A percentile compares a stretch with the other conserved stretches of the same genome.
These are phyloP conservation scores for Penicillium sumatraense DNA, from an alignment of 2,329 filamentous ascomycete species.

Conservation along the genomic window DNA sequence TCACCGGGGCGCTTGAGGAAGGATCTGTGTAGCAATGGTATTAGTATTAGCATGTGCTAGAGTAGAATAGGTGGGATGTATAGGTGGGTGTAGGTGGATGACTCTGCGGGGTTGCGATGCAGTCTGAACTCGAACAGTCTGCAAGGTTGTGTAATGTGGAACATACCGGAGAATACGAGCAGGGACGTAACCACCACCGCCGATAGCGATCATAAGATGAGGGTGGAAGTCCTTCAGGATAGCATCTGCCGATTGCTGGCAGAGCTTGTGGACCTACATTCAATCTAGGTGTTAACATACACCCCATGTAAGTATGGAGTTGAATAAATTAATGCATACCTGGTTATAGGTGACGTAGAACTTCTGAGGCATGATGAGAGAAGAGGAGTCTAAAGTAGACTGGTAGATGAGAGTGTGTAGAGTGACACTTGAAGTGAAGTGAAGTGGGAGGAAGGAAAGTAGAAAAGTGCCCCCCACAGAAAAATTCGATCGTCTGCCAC, in stretches of 20 bases:
- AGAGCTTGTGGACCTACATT: conserved; percentile 90
- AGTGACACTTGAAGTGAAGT: neutral
- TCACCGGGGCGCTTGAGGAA: conserved; percentile 88
- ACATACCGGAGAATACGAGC: conserved; percentile 84
- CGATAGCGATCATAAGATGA: conserved; percentile 97
- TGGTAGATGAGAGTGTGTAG: too few species aligned
- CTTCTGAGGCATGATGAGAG: conserved; percentile 71
- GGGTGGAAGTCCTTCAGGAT: conserved; percentile 88
- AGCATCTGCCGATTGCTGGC: conserved; percentile 78
- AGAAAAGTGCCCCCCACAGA: conserved; percentile 9
- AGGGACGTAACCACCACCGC: conserved; percentile 94
- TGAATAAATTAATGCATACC: conserved; percentile 57
- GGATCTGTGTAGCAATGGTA: conserved; percentile 54
- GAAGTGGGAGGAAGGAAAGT: neutral
- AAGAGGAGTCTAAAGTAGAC: neutral
- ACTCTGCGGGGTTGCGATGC: too few species aligned
- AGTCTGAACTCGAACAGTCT: too few species aligned
- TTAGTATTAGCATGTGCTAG: neutral
- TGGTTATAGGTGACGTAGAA: conserved; percentile 91
- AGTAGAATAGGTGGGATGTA: neutral
- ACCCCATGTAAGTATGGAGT: too few species aligned
- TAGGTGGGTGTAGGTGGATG: too few species aligned
- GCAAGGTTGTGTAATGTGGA: too few species aligned
- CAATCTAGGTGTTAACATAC: too few species aligned
- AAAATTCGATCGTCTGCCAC: conserved; percentile 18